A percentile compares a stretch with the other conserved stretches of the same genome.
Evolutionary conservation across 306 rosid species (phyloP).

Genomic region (Acmispon strigosus): DNA sequence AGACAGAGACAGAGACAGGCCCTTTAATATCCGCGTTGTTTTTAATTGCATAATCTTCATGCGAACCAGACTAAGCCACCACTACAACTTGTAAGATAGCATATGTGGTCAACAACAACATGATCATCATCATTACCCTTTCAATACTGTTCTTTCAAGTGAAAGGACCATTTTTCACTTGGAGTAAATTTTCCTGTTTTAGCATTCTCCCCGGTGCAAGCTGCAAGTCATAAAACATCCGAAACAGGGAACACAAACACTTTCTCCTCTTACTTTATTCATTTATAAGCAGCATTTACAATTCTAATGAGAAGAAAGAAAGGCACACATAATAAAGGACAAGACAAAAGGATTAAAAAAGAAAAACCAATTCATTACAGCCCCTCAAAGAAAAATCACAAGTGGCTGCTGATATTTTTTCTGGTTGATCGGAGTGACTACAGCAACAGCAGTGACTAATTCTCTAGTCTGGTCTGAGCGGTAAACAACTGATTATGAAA

Average conservation of each 20-base stretch:
- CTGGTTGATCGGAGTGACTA: too few relatives aligned
- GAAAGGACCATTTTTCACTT: too few relatives aligned
- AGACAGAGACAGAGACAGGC: background rate
- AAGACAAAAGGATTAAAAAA: background rate
- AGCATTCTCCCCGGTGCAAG: background rate
- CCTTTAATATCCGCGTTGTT: background rate
- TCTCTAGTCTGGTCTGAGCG: too few relatives aligned
- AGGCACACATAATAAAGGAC: background rate
- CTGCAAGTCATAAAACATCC: background rate
- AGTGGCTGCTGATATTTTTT: slow-evolving; percentile 20
- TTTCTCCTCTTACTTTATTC: slow-evolving; percentile 12
- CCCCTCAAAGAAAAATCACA: slow-evolving; percentile 38
- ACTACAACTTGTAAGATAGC: too few relatives aligned
- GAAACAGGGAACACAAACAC: background rate
- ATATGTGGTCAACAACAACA: slow-evolving; percentile 7
- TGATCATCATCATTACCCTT: slow-evolving; percentile 5
- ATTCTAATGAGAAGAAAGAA: background rate
- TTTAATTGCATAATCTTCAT: background rate
- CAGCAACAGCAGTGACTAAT: too few relatives aligned
- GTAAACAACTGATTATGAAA: too few relatives aligned
- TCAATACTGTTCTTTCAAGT: too few relatives aligned
- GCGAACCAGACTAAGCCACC: background rate
- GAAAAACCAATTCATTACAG: too few relatives aligned
- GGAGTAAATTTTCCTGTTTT: background rate
- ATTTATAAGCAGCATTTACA: slow-evolving; percentile 34